These are phyloP conservation scores for Fusarium dlaminii DNA, from an alignment of 2,329 filamentous ascomycete species.

Conservation along the genomic window DNA sequence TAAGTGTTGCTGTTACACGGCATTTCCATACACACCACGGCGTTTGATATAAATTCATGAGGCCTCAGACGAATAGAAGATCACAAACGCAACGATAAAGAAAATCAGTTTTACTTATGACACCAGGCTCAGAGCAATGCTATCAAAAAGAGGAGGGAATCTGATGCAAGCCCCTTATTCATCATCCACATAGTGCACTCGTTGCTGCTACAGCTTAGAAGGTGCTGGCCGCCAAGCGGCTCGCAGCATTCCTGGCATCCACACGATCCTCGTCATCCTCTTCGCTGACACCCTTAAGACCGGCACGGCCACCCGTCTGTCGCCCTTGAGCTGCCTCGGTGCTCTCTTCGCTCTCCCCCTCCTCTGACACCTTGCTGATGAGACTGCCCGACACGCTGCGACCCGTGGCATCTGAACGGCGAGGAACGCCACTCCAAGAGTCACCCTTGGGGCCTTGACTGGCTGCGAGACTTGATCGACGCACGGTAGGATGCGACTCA, in stretches of 20 bases:
- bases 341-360: conserved; percentile 61
- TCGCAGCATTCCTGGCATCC: conserved; percentile 95
- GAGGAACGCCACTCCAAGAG: conserved; percentile 93
- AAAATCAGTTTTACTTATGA: conserved; percentile 37
- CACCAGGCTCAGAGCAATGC: conserved; percentile 38
- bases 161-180: conserved; percentile 25
- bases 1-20: not conserved
- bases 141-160: conserved; percentile 36
- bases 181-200: conserved; percentile 27
- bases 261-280: conserved; percentile 94
- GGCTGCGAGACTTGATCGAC: conserved; percentile 80
- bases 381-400: conserved; percentile 81
- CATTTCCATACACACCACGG: conserved; percentile 23
- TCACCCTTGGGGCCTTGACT: conserved; percentile 98
- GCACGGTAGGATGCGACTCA: conserved; percentile 80
- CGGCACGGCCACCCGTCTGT: conserved; percentile 52
- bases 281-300: conserved; percentile 71
- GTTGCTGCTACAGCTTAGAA: conserved; percentile 64
- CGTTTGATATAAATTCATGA: conserved; percentile 2
- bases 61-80: conserved; percentile 6
- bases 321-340: conserved; percentile 49
- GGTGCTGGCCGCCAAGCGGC: conserved; percentile 90
- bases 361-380: conserved; percentile 71
- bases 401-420: conserved; percentile 80
- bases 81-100: conserved; percentile 7